Base-by-base conservation (phyloP, 192 early-diverging fungal species). In the Allomyces macrogynus region DNA sequence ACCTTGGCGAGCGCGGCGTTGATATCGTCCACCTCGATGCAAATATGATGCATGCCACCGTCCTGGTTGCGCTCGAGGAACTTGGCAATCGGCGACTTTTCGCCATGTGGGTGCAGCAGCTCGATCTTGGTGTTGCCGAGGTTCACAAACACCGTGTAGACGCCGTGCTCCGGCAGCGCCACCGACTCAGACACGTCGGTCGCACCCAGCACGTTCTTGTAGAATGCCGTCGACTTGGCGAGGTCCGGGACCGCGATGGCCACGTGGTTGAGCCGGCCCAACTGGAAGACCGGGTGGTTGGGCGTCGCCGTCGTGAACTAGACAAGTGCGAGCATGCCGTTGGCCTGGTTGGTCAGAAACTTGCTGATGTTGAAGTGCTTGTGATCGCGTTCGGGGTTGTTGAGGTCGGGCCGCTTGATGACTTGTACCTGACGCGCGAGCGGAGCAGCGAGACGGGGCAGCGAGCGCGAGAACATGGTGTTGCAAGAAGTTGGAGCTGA, bases 71-170 rank as follows among this genome's bases (percentile, higher is more conserved):
- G 89, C 43, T 81, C 81, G 27, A 91, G 70, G 69, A 89, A 91
- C 26, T 81, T 83, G 24, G 79, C 74, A 64, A 91, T 91, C 26
- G 89, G 89, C 44, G 82, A 84, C 67, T 81, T 83, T 10, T 84
- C 86, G 57, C 86, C 87, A 23, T 79, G 77, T 3, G 86, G 86
- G 65, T 86, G 81, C 24, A 91, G 72, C 23, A 91, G 74, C 73
- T 91, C 89, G 54, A 89, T 86, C 75, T 91, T 91, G 60, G 89
- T 91, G 74, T 91, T 89, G 9, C 86, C 89, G 61, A 91, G 76
- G 66, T 87, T 79, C 7, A 91, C 84, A 78, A 91, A 91, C 3
- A 91, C 86, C 1, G 89, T 91, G 72, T 84, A 87, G 12, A 91
- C 89, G 23, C 89, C 89, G 69, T 91, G 89, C 63, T 91, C 86